A percentile compares a stretch with the other conserved stretches of the same genome.
These are phyloP conservation scores for Globisporangium alternatum DNA, from an alignment of 352 stramenopile genomes.

Conservation along the genomic window DNA sequence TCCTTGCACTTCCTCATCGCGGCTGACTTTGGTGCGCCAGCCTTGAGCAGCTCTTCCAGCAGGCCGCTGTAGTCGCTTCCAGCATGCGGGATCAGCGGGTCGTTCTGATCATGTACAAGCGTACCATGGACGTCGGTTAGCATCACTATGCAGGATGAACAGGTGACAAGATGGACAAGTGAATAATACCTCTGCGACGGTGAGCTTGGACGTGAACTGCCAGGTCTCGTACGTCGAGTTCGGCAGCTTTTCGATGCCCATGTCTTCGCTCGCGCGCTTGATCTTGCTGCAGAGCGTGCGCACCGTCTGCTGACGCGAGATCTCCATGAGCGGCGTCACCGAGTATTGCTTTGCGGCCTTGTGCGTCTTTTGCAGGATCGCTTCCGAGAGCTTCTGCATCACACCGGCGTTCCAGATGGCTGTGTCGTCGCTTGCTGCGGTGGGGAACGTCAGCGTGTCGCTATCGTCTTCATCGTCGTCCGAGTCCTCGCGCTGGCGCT, in stretches of 20 bases:
- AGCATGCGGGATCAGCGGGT: conserved; percentile 71
- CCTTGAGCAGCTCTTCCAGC: conserved; percentile 70
- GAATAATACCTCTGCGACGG: conserved; percentile 43
- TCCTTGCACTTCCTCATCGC: conserved; percentile 68
- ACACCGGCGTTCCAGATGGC: conserved; percentile 56
- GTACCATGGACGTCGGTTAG: neutral
- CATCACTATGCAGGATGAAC: neutral
- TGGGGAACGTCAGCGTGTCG: conserved; percentile 5
- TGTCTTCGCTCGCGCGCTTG: conserved; percentile 53
- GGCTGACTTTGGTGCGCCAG: conserved; percentile 54
- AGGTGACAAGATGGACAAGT: neutral
- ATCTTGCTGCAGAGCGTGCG: conserved; percentile 71
- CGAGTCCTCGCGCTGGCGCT: conserved; percentile 26
- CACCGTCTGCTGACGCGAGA: conserved; percentile 65
- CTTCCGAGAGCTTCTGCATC: conserved; percentile 29
- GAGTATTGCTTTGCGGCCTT: conserved; percentile 8
- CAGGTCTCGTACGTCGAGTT: conserved; percentile 86
- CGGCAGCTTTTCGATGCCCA: conserved; percentile 74
- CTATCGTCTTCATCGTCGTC: conserved; percentile 8
- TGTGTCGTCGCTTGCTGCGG: neutral
- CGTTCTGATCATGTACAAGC: conserved; percentile 21
- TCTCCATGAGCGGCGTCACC: conserved; percentile 55
- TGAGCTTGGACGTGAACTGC: conserved; percentile 79
- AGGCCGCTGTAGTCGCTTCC: conserved; percentile 68
- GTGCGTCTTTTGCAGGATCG: conserved; percentile 13